Evolutionary conservation across 2,329 filamentous ascomycete species (phyloP), one percentile per base, ranked within the genome.

Genomic region (Alternaria alternata): DNA sequence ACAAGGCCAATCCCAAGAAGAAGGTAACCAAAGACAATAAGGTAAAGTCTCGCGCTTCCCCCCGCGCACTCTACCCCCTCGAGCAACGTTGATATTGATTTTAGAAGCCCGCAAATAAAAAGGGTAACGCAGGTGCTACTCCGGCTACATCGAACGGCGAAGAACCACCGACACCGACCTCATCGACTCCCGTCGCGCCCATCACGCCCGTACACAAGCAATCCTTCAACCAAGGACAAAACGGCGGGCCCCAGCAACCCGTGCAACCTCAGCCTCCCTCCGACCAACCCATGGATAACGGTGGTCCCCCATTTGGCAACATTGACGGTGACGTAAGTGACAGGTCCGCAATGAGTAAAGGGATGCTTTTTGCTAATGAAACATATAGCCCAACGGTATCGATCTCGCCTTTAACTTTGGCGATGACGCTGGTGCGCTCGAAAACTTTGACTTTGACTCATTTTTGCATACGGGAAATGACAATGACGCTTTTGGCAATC

Each of bases 1-100:
- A 88, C 73, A 94, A 94, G 82, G 79, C 89, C 4, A 88, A 87
- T 34, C 90, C 91, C 1, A 93, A 92, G 66, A 94, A 94, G 85
- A 91, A 92, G 82, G 81, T 80, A 5, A 90, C 89, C 78, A 85
- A 82, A 62, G 82, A 86, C 5, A 91, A 89, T 78, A 92, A 92
- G 88, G 90, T 91, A 85, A 81, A 64, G 82, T 73, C 72, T 74
- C 71, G 69, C 62, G 61, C 56, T 68, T 64, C 58, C 61, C 34
- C 32, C 14, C 5, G 9, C 9, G 32, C 11, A 36, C 12, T 11
- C 28, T 62, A 41, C 12, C 44, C 18, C 8, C 36, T 64, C 65
- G 71, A 68, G 64, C 71, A 71, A 58, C 64, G 66, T 75, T 78
- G 69, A 78, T 75, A 69, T 73, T 74, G 69, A 75, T 75, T 67